phyloP scores from a whole-genome alignment of 345 rosid genomes.

The Eucalyptus curtisii region DNA sequence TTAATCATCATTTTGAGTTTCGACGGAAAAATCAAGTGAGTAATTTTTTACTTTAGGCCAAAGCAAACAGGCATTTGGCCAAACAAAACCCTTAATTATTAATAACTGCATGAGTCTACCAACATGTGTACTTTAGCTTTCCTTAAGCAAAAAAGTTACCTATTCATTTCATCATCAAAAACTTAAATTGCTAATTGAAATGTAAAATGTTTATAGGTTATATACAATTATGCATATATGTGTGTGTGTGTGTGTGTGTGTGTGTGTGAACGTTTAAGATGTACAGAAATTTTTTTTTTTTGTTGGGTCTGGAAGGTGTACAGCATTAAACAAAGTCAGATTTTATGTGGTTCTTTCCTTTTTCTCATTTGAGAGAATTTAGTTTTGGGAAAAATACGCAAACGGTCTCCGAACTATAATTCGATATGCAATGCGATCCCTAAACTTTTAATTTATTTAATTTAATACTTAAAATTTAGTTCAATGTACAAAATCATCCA shows the following conservation, averaged over 20 bases:
- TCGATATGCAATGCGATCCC: rapidly evolving
- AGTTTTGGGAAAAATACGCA: neutral
- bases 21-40: neutral
- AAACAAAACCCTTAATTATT: neutral
- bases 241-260: neutral
- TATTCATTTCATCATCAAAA: neutral
- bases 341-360: neutral
- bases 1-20: neutral
- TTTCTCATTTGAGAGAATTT: neutral
- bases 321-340: neutral
- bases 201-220: neutral
- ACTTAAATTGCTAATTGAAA: neutral
- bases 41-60: neutral
- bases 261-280: neutral
- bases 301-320: neutral
- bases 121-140: neutral
- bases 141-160: neutral
- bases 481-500: rapidly evolving
- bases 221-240: neutral
- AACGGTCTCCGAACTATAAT: rapidly evolving
- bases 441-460: too few relatives aligned
- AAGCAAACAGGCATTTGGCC: neutral
- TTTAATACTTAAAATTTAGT: too few relatives aligned
- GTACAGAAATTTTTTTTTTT: neutral
- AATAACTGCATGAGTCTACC: neutral